A percentile compares a stretch with the other conserved stretches of the same genome.
Evolutionary conservation across 2,329 filamentous ascomycete genomes (phyloP).

Genomic region (Graphilbum fragrans): DNA sequence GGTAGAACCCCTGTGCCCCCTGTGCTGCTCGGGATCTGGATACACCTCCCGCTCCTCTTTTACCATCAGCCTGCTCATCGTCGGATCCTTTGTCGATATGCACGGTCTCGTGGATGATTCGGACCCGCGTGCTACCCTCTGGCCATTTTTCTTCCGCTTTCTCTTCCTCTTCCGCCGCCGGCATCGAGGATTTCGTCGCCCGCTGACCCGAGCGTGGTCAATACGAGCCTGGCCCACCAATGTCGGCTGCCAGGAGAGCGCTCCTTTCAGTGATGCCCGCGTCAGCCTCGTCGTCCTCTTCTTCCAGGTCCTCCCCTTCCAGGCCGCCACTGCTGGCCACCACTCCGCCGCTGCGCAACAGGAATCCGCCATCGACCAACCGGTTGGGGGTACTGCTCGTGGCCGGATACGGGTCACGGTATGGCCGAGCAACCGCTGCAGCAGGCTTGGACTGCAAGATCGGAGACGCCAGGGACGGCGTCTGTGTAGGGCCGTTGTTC

Average conservation of each 20-base stretch:
- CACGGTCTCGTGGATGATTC: too few species aligned
- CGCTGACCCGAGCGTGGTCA: conserved; percentile 24
- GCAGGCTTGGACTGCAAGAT: not conserved
- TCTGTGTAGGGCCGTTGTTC: not conserved
- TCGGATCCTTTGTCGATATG: too few species aligned
- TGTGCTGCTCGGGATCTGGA: too few species aligned
- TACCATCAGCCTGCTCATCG: too few species aligned
- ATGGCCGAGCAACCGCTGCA: not conserved
- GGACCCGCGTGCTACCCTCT: too few species aligned
- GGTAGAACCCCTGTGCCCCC: too few species aligned
- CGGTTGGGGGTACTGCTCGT: conserved; percentile 7
- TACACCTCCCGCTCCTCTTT: too few species aligned
- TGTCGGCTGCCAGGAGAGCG: conserved; percentile 15
- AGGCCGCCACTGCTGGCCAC: not conserved
- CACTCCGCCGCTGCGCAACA: not conserved
- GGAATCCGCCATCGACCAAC: conserved; percentile 6
- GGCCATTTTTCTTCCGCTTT: not conserved
- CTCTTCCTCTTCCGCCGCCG: not conserved
- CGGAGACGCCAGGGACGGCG: not conserved
- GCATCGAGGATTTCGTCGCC: not conserved
- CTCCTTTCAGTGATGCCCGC: conserved; percentile 17
- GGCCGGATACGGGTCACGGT: conserved; percentile 13
- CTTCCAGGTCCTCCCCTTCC: not conserved
- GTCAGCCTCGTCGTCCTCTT: conserved; percentile 10
- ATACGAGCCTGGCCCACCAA: conserved; percentile 7